Evolutionary conservation across 192 early-diverging fungal genomes (phyloP).

Genomic region (Gryganskiella cystojenkinii): DNA sequence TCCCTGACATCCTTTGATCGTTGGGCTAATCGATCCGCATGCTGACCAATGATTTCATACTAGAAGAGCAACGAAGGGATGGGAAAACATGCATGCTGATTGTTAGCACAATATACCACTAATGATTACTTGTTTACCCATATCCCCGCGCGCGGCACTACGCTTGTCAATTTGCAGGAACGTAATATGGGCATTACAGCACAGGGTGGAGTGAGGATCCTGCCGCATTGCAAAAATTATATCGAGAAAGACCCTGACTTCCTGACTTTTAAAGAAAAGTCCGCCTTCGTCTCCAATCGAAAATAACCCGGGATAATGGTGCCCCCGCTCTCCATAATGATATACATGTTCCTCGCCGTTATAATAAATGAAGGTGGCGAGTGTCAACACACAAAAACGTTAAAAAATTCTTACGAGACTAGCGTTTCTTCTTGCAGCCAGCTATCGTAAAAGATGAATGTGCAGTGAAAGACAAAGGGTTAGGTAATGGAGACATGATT

Average conservation of each 20-base stretch:
- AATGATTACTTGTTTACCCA: too few species aligned
- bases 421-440: conserved; percentile 53
- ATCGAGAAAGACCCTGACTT: too few species aligned
- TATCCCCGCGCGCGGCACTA: too few species aligned
- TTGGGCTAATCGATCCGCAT: conserved; percentile 21
- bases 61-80: too few species aligned
- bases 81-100: too few species aligned
- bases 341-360: background rate
- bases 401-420: conserved; percentile 53
- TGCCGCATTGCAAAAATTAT: too few species aligned
- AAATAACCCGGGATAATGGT: background rate
- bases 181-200: too few species aligned
- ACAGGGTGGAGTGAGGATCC: too few species aligned
- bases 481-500: background rate
- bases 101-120: too few species aligned
- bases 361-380: background rate
- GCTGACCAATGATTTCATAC: conserved; percentile 22
- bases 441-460: conserved; percentile 14
- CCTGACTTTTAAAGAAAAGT: background rate
- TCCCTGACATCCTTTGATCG: conserved; percentile 26
- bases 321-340: background rate
- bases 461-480: background rate
- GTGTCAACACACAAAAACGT: background rate
- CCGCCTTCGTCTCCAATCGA: background rate
- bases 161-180: too few species aligned